These are phyloP conservation scores for Mortierella polycephala DNA, from an alignment of 371 early-diverging fungal genomes.

Conservation along the genomic window DNA sequence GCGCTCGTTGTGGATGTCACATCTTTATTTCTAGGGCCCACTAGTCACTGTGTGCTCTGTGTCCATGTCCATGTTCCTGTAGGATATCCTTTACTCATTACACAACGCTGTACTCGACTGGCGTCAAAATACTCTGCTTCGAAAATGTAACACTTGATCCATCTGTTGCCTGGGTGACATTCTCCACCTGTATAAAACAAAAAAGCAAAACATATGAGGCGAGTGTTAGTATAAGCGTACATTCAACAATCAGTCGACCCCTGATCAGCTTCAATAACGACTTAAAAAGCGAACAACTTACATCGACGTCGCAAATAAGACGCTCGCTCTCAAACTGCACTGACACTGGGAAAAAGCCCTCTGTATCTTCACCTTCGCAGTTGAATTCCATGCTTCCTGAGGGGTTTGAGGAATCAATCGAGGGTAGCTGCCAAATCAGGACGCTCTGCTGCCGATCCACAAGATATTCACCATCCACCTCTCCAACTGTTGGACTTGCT, in stretches of 20 bases:
- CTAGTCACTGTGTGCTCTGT: no score
- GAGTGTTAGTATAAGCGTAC: background rate
- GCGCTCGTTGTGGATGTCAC: no score
- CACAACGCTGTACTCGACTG: slow-evolving; percentile 80
- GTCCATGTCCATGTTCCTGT: no score
- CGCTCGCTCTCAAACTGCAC: slow-evolving; percentile 80
- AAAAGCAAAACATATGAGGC: background rate
- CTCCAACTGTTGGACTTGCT: slow-evolving; percentile 76
- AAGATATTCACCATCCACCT: slow-evolving; percentile 83
- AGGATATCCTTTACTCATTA: slow-evolving; percentile 35
- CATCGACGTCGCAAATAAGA: slow-evolving; percentile 81
- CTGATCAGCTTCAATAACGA: background rate
- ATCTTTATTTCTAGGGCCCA: no score
- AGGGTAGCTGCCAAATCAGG: slow-evolving; percentile 90
- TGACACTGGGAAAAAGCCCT: slow-evolving; percentile 90
- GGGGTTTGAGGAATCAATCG: slow-evolving; percentile 78
- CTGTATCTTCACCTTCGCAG: slow-evolving; percentile 81
- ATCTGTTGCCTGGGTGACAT: slow-evolving; percentile 64
- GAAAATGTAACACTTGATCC: slow-evolving; percentile 70
- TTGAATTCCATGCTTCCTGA: slow-evolving; percentile 84
- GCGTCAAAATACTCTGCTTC: slow-evolving; percentile 69
- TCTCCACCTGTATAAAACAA: background rate
- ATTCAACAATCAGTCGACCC: background rate
- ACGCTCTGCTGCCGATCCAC: slow-evolving; percentile 75
- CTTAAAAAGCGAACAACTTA: slow-evolving; percentile 58